phyloP scores from a whole-genome alignment of 306 rosid species.

The Rubus parviflorus region DNA sequence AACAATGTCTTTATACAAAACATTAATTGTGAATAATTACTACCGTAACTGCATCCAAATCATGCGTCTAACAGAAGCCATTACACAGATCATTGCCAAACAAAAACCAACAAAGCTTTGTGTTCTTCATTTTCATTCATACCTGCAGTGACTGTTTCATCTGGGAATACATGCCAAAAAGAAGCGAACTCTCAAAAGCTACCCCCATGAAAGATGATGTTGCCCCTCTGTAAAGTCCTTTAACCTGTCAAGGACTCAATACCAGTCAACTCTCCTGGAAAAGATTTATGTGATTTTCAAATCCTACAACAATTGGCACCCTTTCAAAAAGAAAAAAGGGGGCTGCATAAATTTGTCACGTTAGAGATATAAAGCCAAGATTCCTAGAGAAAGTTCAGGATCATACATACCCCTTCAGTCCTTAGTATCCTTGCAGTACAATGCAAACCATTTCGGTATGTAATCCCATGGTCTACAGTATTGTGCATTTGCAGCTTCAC shows the following conservation, averaged over 20 bases:
- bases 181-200: constrained; percentile 86
- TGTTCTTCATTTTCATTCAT: constrained; percentile 30
- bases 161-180: constrained; percentile 89
- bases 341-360: not conserved
- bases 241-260: constrained; percentile 56
- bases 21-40: constrained; percentile 13
- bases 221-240: constrained; percentile 95
- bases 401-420: constrained; percentile 93
- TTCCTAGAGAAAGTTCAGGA: constrained; percentile 31
- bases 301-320: not conserved
- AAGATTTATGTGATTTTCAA: not conserved
- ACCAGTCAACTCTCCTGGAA: constrained; percentile 25
- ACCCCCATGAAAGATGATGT: constrained; percentile 88
- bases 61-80: constrained; percentile 11
- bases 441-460: constrained; percentile 68
- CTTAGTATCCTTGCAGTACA: constrained; percentile 81
- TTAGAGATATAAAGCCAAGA: not conserved
- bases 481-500: constrained; percentile 93
- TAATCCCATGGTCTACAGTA: constrained; percentile 62
- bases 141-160: constrained; percentile 83
- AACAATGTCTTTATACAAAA: constrained; percentile 18
- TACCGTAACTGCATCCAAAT: not conserved
- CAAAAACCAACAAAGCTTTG: constrained; percentile 21
- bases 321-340: not conserved
- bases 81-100: constrained; percentile 19